These are phyloP conservation scores for Melocanna baccifera DNA, from an alignment of 176 grass and related monocot species.

Conservation along the genomic window DNA sequence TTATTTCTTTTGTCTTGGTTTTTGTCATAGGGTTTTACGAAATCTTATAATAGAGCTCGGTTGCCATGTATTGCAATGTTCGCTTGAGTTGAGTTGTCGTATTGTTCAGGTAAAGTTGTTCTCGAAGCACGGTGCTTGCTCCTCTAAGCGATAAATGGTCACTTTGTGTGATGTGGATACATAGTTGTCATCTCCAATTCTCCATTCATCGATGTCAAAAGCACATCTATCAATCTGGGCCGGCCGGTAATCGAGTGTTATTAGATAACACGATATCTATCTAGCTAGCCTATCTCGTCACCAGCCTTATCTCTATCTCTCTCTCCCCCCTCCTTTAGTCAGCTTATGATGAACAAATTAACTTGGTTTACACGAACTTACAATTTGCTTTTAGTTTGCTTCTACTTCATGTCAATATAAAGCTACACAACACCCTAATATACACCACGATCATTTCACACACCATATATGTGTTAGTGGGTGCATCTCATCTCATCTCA, in stretches of 20 bases:
- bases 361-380: background rate
- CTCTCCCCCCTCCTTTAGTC: background rate
- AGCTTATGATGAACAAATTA: background rate
- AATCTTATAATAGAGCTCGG: background rate
- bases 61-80: background rate
- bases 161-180: constrained; percentile 22
- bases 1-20: background rate
- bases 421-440: background rate
- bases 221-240: background rate
- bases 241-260: constrained; percentile 2
- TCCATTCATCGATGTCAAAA: background rate
- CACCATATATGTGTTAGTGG: background rate
- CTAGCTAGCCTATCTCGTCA: background rate
- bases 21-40: background rate
- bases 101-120: background rate
- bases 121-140: constrained; percentile 22
- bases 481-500: background rate
- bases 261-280: constrained; percentile 15
- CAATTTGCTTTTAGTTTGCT: background rate
- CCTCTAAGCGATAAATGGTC: background rate
- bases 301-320: too few species aligned
- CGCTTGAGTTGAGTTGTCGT: background rate
- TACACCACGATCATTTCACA: background rate
- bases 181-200: constrained; percentile 1
- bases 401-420: background rate